A percentile compares a stretch with the other conserved stretches of the same genome.
These are phyloP conservation scores for Penicillium sp. DNA, from an alignment of 2,329 filamentous ascomycete genomes.

Conservation along the genomic window DNA sequence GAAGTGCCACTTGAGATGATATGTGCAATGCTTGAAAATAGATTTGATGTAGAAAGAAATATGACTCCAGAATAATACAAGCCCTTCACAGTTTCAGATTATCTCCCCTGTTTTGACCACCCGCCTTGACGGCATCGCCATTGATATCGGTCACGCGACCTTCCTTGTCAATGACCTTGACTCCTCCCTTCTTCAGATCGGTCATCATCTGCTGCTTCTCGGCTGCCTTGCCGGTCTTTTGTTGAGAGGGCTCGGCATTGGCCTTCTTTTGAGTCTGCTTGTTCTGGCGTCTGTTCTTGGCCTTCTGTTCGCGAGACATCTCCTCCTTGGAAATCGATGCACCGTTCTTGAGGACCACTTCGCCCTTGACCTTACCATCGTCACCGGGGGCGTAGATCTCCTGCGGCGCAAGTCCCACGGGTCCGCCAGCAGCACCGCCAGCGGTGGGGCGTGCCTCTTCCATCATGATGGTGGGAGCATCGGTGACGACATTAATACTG, in stretches of 20 bases:
- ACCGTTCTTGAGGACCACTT: slow-evolving; percentile 76
- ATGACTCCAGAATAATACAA: slow-evolving; percentile 5
- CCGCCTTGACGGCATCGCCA: slow-evolving; percentile 66
- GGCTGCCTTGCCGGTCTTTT: slow-evolving; percentile 47
- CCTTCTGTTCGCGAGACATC: slow-evolving; percentile 83
- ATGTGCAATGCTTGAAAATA: slow-evolving; percentile 12
- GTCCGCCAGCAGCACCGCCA: slow-evolving; percentile 60
- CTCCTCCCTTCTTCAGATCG: slow-evolving; percentile 78
- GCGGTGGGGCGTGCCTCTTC: slow-evolving; percentile 91
- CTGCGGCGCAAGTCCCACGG: slow-evolving; percentile 83
- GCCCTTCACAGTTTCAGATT: slow-evolving; percentile 36
- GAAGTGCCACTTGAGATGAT: background rate
- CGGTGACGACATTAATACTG: slow-evolving; percentile 81
- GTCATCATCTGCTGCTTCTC: slow-evolving; percentile 60
- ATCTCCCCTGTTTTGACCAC: slow-evolving; percentile 29
- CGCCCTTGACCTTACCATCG: slow-evolving; percentile 61
- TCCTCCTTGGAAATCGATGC: slow-evolving; percentile 79
- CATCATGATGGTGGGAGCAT: slow-evolving; percentile 90
- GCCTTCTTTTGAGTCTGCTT: slow-evolving; percentile 79
- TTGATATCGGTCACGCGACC: slow-evolving; percentile 82
- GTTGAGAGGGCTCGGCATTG: slow-evolving; percentile 49
- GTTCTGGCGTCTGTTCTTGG: slow-evolving; percentile 71
- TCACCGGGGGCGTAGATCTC: slow-evolving; percentile 87
- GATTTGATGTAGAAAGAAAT: slow-evolving; percentile 9
- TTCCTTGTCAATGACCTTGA: slow-evolving; percentile 89